A percentile compares a stretch with the other conserved stretches of the same genome.
Conservation (phyloP, 1,284 basidiomycete genomes). For the Moniliophthora roreri region DNA sequence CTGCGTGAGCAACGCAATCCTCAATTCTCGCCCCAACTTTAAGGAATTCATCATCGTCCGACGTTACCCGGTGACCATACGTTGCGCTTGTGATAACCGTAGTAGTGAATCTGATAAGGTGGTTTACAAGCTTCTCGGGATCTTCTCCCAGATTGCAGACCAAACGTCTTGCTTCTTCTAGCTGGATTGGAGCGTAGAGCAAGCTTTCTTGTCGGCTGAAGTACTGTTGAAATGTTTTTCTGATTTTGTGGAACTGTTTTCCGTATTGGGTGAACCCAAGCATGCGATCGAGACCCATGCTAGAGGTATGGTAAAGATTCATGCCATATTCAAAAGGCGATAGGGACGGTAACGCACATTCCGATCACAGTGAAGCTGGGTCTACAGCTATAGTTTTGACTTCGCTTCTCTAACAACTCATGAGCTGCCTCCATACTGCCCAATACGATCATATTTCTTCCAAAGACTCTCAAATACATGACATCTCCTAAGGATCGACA, state of each 20-base stretch:
- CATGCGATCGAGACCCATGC: slow-evolving; percentile 21
- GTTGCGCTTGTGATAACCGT: slow-evolving; percentile 21
- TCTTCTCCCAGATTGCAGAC: slow-evolving; percentile 16
- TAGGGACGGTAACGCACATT: slow-evolving; percentile 3
- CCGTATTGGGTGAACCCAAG: slow-evolving; percentile 20
- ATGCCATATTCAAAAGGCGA: neutral
- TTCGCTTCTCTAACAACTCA: slow-evolving; percentile 18
- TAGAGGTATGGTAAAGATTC: slow-evolving; percentile 3
- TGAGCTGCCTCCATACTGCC: slow-evolving; percentile 12
- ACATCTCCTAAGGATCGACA: slow-evolving; percentile 13
- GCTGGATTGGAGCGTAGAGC: slow-evolving; percentile 17
- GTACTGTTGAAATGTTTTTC: slow-evolving; percentile 19
- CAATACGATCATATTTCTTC: slow-evolving; percentile 11
- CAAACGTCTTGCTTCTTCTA: slow-evolving; percentile 15
- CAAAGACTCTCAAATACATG: slow-evolving; percentile 10
- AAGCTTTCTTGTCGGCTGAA: slow-evolving; percentile 16
- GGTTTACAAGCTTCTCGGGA: neutral
- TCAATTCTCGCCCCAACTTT: slow-evolving; percentile 13
- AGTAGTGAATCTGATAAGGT: slow-evolving; percentile 18
- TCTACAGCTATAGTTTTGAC: slow-evolving; percentile 15
- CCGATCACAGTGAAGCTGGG: slow-evolving; percentile 12
- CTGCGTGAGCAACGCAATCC: slow-evolving; percentile 14
- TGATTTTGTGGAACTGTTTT: slow-evolving; percentile 18
- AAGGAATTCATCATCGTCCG: slow-evolving; percentile 22
- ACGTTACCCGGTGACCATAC: slow-evolving; percentile 23